phyloP scores from a whole-genome alignment of 139 green algal species.

The Ettlia oleoabundans region DNA sequence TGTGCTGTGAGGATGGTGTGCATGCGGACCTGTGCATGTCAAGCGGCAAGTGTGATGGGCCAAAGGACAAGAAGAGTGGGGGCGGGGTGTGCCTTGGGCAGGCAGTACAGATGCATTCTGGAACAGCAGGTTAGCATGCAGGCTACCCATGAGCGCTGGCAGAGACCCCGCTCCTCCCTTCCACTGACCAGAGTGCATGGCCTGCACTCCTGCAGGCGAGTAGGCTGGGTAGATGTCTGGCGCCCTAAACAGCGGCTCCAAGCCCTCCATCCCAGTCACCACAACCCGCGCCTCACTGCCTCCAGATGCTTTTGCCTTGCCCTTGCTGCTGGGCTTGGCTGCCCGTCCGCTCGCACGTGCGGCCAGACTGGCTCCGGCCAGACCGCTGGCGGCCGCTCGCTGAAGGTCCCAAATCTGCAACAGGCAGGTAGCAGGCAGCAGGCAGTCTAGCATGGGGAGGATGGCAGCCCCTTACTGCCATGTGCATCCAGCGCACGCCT shows the following conservation, averaged over 20 bases:
- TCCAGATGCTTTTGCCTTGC: neutral
- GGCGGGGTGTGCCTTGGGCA: no score
- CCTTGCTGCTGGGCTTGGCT: slow-evolving; percentile 13
- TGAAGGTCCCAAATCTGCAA: slow-evolving; percentile 72
- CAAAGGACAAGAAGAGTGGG: no score
- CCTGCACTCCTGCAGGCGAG: slow-evolving; percentile 45
- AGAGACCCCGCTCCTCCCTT: no score
- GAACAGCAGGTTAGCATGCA: no score
- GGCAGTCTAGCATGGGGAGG: neutral
- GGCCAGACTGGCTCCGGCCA: neutral
- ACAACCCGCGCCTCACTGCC: slow-evolving; percentile 10
- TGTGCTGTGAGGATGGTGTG: no score
- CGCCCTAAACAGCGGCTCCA: slow-evolving; percentile 72
- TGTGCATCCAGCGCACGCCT: no score
- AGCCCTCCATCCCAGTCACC: slow-evolving; percentile 73
- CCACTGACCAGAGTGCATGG: slow-evolving; percentile 61
- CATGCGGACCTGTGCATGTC: no score
- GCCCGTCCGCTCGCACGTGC: slow-evolving; percentile 12
- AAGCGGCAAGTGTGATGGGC: no score
- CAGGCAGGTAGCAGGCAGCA: neutral
- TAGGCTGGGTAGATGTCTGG: slow-evolving; percentile 47
- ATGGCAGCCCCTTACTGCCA: neutral
- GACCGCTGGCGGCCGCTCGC: neutral
- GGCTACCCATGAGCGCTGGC: no score
- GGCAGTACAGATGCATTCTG: no score